Base-by-base conservation (phyloP, 2,329 filamentous ascomycete genomes). In the Bertia moriformis region DNA sequence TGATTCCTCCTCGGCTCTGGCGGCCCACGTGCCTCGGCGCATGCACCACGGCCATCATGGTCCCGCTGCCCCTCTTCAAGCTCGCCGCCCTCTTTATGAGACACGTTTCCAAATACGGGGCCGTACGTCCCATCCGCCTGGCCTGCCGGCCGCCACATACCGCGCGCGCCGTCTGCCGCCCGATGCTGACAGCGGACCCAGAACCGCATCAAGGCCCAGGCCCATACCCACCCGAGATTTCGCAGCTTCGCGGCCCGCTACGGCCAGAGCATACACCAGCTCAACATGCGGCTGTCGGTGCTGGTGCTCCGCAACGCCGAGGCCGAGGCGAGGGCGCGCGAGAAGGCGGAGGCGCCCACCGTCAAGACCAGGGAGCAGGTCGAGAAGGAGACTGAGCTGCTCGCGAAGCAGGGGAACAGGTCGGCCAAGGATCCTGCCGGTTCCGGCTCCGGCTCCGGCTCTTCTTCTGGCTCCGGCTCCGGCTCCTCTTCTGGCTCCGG, bases 51-150 rank as follows among this genome's bases (percentile, higher is more conserved):
- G n/a, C n/a, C n/a, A n/a, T n/a, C n/a, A 80, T 81, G 76, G 75
- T 80, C 35, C 67, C 74, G 41, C 62, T 81, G 29, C 76, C 76
- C 15, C 61, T 81, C 14, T 81, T 81, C 59, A 81, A 81, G 60
- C 71, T 80, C 46, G 75, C 68, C 17, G 57, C 74, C 41, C 63
- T 80, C 37, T 75, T 80, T 46, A 63, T 80, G 50, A 68, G 73
- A 47, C 75, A 80, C 51, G 58, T 80, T 39, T 80, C 75, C 41
- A 80, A 80, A 58, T 80, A 80, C 63, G 75, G 75, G 51, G 75
- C 76, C 40, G 75, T 80, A 69, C 48, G 73, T 59, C 37, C 7
- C n/a, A n/a, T n/a, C n/a, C n/a, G n/a, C n/a, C n/a, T n/a, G n/a
- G n/a, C n/a, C n/a, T n/a, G n/a, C n/a, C n/a, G n/a, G n/a, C n/a